phyloP scores from a whole-genome alignment of 345 rosid genomes.

The Salix dunnii region DNA sequence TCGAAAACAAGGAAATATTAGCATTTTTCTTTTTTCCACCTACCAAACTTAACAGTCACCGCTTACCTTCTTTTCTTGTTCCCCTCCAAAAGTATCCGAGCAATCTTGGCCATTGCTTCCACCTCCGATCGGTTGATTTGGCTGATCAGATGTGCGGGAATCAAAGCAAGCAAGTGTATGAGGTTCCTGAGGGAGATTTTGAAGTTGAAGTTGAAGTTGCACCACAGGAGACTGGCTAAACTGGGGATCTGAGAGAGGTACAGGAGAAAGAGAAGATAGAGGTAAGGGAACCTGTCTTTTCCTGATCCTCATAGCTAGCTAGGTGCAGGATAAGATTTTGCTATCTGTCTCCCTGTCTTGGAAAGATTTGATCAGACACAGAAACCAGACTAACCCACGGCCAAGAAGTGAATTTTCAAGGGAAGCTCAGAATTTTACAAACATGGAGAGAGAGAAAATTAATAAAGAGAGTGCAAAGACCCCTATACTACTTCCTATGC shows the following conservation, averaged over 20 bases:
- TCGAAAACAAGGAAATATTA: background rate
- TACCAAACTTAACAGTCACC: background rate
- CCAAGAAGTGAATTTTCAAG: background rate
- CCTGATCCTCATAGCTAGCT: conserved; percentile 79
- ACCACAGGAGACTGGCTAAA: conserved; percentile 44
- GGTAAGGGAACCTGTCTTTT: conserved; percentile 74
- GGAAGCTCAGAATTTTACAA: background rate
- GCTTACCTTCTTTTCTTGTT: conserved; percentile 21
- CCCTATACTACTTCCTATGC: conserved; percentile 6
- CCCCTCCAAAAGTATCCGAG: conserved; percentile 3
- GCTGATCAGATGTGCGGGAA: conserved; percentile 35
- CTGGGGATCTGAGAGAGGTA: conserved; percentile 81
- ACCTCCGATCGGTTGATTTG: conserved; percentile 40
- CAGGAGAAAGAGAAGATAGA: conserved; percentile 69
- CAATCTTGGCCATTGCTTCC: conserved; percentile 12
- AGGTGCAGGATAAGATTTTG: conserved; percentile 11
- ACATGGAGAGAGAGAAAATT: background rate
- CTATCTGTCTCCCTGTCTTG: background rate
- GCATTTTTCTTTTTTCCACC: background rate
- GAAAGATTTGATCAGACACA: background rate
- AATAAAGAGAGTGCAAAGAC: conserved; percentile 8
- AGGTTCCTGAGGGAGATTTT: conserved; percentile 5
- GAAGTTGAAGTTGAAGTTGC: conserved; percentile 38
- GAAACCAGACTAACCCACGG: background rate
- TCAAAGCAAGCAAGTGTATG: background rate